Conservation (phyloP, 2,329 filamentous ascomycete species). For the Fragosphaeria purpurea region DNA sequence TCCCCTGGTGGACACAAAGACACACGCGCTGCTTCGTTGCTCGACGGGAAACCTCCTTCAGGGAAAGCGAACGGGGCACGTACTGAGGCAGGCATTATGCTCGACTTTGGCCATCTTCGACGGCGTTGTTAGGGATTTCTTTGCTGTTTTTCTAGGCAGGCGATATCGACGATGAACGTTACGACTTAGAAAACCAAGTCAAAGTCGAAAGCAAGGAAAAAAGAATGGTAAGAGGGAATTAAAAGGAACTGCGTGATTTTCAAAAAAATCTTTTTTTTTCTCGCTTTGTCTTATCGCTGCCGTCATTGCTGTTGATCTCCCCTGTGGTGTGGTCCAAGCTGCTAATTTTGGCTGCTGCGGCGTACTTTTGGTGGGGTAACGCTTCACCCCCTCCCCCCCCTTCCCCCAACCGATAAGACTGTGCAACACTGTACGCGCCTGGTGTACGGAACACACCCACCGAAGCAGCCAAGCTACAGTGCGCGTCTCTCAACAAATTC, state of each 20-base stretch:
- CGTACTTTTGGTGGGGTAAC: no score
- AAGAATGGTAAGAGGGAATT: not conserved
- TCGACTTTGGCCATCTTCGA: constrained; percentile 42
- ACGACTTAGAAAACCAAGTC: not conserved
- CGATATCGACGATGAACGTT: no score
- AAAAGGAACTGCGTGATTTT: constrained; percentile 11
- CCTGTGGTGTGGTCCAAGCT: no score
- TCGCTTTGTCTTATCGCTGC: not conserved
- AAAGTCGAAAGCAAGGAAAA: not conserved
- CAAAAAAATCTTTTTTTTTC: no score
- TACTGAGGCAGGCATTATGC: constrained; percentile 54
- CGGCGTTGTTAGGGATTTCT: not conserved
- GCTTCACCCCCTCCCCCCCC: no score
- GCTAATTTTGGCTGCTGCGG: no score
- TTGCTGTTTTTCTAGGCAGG: no score
- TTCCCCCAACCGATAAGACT: not conserved
- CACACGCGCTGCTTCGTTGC: constrained; percentile 5
- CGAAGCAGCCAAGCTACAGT: no score
- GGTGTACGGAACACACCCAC: no score
- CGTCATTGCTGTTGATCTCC: not conserved
- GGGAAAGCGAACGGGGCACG: constrained; percentile 26
- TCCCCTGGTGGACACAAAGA: no score
- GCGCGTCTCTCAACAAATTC: not conserved
- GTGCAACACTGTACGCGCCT: not conserved
- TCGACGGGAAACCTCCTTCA: constrained; percentile 6